phyloP scores from a whole-genome alignment of 176 grass and related monocot species.

The Guadua angustifolia region DNA sequence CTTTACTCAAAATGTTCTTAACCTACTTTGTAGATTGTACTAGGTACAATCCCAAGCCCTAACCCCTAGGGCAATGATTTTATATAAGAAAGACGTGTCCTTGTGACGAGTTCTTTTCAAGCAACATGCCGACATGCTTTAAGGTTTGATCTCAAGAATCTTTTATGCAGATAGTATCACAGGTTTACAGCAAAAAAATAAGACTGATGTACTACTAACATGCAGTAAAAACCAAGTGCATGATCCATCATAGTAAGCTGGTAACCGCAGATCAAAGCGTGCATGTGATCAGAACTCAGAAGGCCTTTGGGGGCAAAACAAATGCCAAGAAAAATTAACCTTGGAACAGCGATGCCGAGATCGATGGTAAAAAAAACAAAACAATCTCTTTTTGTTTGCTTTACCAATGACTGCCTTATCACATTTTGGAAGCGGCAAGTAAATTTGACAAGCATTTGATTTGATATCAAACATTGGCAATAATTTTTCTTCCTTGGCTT shows the following conservation, averaged over 20 bases:
- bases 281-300: constrained; percentile 50
- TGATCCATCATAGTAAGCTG: constrained; percentile 1
- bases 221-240: constrained; percentile 17
- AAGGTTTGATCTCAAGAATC: constrained; percentile 36
- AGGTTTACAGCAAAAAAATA: background rate
- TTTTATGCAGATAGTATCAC: background rate
- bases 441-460: too few relatives aligned
- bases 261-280: background rate
- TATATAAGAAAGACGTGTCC: constrained; percentile 16
- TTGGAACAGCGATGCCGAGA: background rate
- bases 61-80: constrained; percentile 35
- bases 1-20: constrained; percentile 38
- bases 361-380: constrained; percentile 33
- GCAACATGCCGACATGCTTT: constrained; percentile 36
- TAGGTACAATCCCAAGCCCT: background rate
- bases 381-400: background rate
- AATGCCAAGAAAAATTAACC: constrained; percentile 26
- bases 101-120: constrained; percentile 24
- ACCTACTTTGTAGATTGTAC: background rate
- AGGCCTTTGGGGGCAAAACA: constrained; percentile 6
- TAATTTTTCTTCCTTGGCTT: too few relatives aligned
- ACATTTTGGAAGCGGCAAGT: too few relatives aligned
- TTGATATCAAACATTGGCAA: too few relatives aligned
- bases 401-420: too few relatives aligned
- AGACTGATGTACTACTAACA: background rate